These are phyloP conservation scores for Moesziomyces sp. DNA, from an alignment of 1,284 basidiomycete species.

Conservation along the genomic window DNA sequence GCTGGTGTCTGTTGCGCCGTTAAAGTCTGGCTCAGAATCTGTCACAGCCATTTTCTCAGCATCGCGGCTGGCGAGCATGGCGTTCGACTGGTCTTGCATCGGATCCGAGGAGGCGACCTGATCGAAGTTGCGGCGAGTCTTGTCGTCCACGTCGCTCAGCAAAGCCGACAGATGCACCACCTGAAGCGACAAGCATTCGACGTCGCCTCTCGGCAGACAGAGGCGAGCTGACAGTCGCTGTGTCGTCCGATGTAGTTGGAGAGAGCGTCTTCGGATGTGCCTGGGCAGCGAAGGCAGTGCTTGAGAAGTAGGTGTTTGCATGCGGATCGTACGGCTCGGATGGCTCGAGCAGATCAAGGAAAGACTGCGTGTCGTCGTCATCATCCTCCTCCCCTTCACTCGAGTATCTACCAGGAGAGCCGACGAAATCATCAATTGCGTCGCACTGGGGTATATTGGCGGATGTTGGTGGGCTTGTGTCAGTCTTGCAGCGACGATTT, in stretches of 20 bases:
- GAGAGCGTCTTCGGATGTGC: neutral
- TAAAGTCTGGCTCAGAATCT: conserved; percentile 21
- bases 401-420: neutral
- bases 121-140: neutral
- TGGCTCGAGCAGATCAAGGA: conserved; percentile 28
- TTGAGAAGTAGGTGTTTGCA: neutral
- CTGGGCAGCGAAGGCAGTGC: neutral
- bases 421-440: neutral
- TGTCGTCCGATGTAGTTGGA: conserved; percentile 10
- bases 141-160: neutral
- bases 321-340: conserved; percentile 1
- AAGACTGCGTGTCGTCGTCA: conserved; percentile 30
- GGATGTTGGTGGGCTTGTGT: neutral
- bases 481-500: neutral
- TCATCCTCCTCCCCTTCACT: neutral
- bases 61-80: neutral
- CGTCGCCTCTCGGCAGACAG: neutral
- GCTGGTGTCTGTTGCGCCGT: conserved; percentile 11
- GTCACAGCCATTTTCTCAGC: conserved; percentile 6
- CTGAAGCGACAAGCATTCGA: conserved; percentile 18
- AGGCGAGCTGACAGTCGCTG: neutral
- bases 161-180: conserved; percentile 5
- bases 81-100: neutral
- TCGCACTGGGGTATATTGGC: neutral
- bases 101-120: neutral